phyloP scores from a whole-genome alignment of 768 basidiomycete genomes.

The Exsudoporus frostii region DNA sequence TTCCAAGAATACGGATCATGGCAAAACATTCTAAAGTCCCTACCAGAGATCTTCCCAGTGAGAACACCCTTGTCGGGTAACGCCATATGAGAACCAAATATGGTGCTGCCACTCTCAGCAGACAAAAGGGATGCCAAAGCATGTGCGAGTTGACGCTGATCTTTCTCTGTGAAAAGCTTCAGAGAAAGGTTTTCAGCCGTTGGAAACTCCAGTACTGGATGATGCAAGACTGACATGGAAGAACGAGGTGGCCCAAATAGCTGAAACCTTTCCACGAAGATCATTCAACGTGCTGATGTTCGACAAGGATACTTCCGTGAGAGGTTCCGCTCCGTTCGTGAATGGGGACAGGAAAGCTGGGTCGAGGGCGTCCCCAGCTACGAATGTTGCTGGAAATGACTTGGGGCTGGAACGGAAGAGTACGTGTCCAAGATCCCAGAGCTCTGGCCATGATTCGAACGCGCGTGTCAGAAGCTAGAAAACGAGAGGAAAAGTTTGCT shows the following conservation, averaged over 20 bases:
- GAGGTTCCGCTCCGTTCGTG: slow-evolving; percentile 16
- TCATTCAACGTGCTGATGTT: slow-evolving; percentile 42
- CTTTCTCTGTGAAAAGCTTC: slow-evolving; percentile 26
- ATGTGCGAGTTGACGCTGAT: slow-evolving; percentile 25
- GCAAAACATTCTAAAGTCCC: slow-evolving; percentile 17
- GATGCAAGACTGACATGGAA: slow-evolving; percentile 34
- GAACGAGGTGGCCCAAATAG: slow-evolving; percentile 47
- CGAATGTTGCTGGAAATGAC: slow-evolving; percentile 52
- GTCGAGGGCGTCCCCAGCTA: slow-evolving; percentile 55
- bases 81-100: slow-evolving; percentile 30
- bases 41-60: neutral
- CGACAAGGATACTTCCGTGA: slow-evolving; percentile 22
- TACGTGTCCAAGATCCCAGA: slow-evolving; percentile 61
- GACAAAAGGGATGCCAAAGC: slow-evolving; percentile 28
- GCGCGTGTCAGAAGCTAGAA: neutral
- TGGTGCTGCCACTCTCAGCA: slow-evolving; percentile 25
- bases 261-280: slow-evolving; percentile 44
- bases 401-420: slow-evolving; percentile 52
- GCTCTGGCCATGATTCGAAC: slow-evolving; percentile 34
- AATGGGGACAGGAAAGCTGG: slow-evolving; percentile 38
- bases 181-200: slow-evolving; percentile 19
- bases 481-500: neutral
- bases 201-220: slow-evolving; percentile 20
- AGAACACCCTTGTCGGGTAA: slow-evolving; percentile 9
- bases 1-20: slow-evolving; percentile 29